Conservation (phyloP, 768 basidiomycete species). For the Boletales sp. region DNA sequence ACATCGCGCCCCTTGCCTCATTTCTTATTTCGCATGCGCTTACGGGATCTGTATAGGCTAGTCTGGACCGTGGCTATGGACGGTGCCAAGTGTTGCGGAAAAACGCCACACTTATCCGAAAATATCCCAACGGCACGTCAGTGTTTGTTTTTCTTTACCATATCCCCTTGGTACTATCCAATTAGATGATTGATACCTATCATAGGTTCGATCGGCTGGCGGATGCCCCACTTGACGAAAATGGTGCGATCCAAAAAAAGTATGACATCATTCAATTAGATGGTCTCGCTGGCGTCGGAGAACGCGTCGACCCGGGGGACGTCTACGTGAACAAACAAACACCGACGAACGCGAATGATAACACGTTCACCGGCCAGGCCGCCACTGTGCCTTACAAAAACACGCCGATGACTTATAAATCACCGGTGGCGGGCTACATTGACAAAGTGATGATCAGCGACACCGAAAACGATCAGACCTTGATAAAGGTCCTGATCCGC, state of each 20-base stretch:
- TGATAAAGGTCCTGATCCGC: slow-evolving; percentile 96
- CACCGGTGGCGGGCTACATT: slow-evolving; percentile 88
- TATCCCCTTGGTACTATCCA: slow-evolving; percentile 6
- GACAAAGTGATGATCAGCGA: slow-evolving; percentile 99
- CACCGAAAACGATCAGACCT: slow-evolving; percentile 92
- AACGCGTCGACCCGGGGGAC: slow-evolving; percentile 88
- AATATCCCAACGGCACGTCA: slow-evolving; percentile 96
- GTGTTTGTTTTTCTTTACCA: slow-evolving; percentile 34
- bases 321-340: slow-evolving; percentile 97
- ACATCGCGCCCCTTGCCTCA: background rate
- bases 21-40: slow-evolving; percentile 3
- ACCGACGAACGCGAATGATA: slow-evolving; percentile 91
- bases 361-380: slow-evolving; percentile 80
- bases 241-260: slow-evolving; percentile 73
- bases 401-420: slow-evolving; percentile 89
- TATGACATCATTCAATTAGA: slow-evolving; percentile 91
- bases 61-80: slow-evolving; percentile 95
- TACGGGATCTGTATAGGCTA: slow-evolving; percentile 53
- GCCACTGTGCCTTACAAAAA: slow-evolving; percentile 88
- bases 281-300: slow-evolving; percentile 92
- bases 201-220: slow-evolving; percentile 88
- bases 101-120: slow-evolving; percentile 88
- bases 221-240: slow-evolving; percentile 84
- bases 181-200: background rate
- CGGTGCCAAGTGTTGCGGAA: slow-evolving; percentile 97